A percentile compares a stretch with the other conserved stretches of the same genome.
Conservation (phyloP, 1,284 basidiomycete genomes). For the Malassezia pachydermatis region DNA sequence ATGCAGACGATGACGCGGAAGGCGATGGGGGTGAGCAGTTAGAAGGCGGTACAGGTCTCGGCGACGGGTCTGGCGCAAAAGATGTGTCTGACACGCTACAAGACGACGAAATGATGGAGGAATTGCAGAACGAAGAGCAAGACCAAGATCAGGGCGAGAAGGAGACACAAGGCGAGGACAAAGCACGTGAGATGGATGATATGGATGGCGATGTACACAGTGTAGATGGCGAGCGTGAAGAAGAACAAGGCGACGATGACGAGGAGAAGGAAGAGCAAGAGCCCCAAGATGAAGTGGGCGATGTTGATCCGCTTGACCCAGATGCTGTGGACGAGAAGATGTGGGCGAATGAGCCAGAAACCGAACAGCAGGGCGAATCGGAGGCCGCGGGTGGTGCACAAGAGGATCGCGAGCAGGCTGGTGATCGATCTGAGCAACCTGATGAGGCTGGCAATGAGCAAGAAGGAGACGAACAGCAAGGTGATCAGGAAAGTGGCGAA, state of each 20-base stretch:
- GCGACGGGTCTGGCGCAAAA: conserved; percentile 52
- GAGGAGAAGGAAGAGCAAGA: conserved; percentile 53
- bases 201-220: conserved; percentile 67
- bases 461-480: conserved; percentile 21
- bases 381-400: conserved; percentile 17
- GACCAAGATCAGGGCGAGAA: conserved; percentile 52
- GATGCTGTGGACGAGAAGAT: conserved; percentile 87
- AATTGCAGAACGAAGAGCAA: conserved; percentile 58
- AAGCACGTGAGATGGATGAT: conserved; percentile 56
- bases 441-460: conserved; percentile 23
- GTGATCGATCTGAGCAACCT: conserved; percentile 52
- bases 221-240: conserved; percentile 51
- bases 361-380: conserved; percentile 34
- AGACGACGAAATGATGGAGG: conserved; percentile 88
- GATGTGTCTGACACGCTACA: conserved; percentile 46
- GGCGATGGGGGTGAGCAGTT: conserved; percentile 28
- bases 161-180: conserved; percentile 52
- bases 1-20: conserved; percentile 24
- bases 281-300: conserved; percentile 71
- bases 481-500: conserved; percentile 30
- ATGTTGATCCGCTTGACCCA: conserved; percentile 77
- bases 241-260: conserved; percentile 53
- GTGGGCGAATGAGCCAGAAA: conserved; percentile 77
- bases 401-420: conserved; percentile 19
- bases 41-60: conserved; percentile 44